A percentile compares a stretch with the other conserved stretches of the same genome.
Conservation (phyloP, 331 rosid genomes). For the Saraca asoca region DNA sequence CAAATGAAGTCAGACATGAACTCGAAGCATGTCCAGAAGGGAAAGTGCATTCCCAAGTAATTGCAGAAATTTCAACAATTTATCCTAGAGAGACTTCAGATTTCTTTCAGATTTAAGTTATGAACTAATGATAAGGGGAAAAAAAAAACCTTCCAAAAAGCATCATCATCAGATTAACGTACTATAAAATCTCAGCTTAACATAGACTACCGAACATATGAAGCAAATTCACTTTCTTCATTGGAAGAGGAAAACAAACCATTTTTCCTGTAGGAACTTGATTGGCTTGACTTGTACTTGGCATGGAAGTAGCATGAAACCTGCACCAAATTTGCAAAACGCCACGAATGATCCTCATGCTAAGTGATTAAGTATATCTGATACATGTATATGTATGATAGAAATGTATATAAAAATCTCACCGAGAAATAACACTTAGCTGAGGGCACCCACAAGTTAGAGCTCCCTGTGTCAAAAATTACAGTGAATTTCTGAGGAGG, state of each 20-base stretch:
- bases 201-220: background rate
- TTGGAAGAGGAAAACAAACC: slow-evolving; percentile 48
- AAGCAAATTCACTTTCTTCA: background rate
- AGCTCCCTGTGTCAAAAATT: slow-evolving; percentile 93
- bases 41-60: background rate
- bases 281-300: slow-evolving; percentile 61
- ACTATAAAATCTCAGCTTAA: slow-evolving; percentile 6
- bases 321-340: slow-evolving; percentile 53
- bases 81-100: background rate
- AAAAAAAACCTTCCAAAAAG: background rate
- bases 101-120: background rate
- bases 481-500: slow-evolving; percentile 91
- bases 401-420: slow-evolving; percentile 31
- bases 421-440: slow-evolving; percentile 71
- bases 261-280: slow-evolving; percentile 64
- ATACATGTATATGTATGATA: background rate
- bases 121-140: background rate
- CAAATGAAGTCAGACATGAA: background rate
- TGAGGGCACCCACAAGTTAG: slow-evolving; percentile 96
- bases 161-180: background rate
- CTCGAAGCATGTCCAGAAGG: too few species aligned
- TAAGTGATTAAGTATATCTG: background rate
- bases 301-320: slow-evolving; percentile 72
- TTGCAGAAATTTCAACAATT: background rate
- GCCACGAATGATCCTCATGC: background rate